Conservation (phyloP, 768 basidiomycete genomes). For the Cyathus striatus region DNA sequence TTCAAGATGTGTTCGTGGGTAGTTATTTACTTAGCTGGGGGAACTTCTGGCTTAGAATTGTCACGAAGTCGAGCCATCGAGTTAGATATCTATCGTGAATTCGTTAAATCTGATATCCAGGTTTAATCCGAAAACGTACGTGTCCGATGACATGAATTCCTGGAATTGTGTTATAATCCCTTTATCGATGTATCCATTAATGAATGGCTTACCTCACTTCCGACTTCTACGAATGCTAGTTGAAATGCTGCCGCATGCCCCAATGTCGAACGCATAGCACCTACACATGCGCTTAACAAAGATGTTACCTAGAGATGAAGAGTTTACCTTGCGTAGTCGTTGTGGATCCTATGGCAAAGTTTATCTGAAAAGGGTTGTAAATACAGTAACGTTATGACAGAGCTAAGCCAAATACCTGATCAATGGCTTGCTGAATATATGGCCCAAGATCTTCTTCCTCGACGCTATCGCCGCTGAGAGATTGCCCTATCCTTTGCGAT, state of each 20-base stretch:
- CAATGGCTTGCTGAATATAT: slow-evolving; percentile 50
- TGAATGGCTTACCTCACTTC: slow-evolving; percentile 40
- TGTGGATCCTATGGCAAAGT: slow-evolving; percentile 50
- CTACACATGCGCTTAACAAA: slow-evolving; percentile 14
- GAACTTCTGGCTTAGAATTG: slow-evolving; percentile 34
- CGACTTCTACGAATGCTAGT: slow-evolving; percentile 48
- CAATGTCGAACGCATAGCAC: slow-evolving; percentile 48
- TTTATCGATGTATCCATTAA: not conserved
- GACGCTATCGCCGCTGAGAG: slow-evolving; percentile 40
- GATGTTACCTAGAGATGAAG: not conserved
- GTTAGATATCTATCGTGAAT: slow-evolving; percentile 32
- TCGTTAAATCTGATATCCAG: not conserved
- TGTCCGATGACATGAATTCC: slow-evolving; percentile 15
- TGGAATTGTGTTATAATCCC: not conserved
- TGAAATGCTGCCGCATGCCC: slow-evolving; percentile 52
- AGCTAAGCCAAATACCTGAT: slow-evolving; percentile 26
- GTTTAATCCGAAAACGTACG: slow-evolving; percentile 8
- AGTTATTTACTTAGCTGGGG: slow-evolving; percentile 37
- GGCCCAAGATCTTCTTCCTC: slow-evolving; percentile 37
- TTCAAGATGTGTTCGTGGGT: not conserved
- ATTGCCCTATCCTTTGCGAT: slow-evolving; percentile 33
- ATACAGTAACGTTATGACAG: not conserved
- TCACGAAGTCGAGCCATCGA: slow-evolving; percentile 40
- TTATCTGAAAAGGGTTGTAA: slow-evolving; percentile 28
- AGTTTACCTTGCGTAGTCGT: slow-evolving; percentile 31